These are phyloP conservation scores for Neonectria coccinea DNA, from an alignment of 2,329 filamentous ascomycete species.

Conservation along the genomic window DNA sequence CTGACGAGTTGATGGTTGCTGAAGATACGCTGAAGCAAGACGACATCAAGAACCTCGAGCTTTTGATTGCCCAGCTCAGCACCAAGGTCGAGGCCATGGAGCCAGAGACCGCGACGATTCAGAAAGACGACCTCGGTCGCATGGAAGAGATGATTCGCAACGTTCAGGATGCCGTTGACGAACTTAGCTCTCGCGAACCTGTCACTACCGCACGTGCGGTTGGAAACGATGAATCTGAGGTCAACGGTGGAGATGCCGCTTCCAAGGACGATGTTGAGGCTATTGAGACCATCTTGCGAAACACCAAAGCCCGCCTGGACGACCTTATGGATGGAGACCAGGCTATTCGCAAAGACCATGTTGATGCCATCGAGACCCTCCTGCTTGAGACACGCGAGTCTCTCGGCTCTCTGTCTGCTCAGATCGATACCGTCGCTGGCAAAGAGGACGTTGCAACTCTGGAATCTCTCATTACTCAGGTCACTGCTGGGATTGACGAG, in stretches of 20 bases:
- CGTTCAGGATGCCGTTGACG: constrained; percentile 62
- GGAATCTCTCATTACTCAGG: constrained; percentile 82
- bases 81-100: constrained; percentile 78
- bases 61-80: constrained; percentile 83
- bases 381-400: constrained; percentile 81
- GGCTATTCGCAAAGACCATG: constrained; percentile 73
- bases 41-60: constrained; percentile 88
- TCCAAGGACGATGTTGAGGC: constrained; percentile 85
- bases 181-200: constrained; percentile 53
- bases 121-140: constrained; percentile 66
- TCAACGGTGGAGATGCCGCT: constrained; percentile 51
- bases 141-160: constrained; percentile 65
- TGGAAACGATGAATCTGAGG: constrained; percentile 34
- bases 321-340: constrained; percentile 81
- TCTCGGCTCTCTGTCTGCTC: constrained; percentile 73
- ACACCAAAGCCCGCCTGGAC: constrained; percentile 89
- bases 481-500: constrained; percentile 82
- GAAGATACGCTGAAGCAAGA: constrained; percentile 70
- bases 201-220: constrained; percentile 32
- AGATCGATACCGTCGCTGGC: constrained; percentile 76
- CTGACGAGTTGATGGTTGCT: constrained; percentile 49
- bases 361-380: constrained; percentile 73
- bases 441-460: constrained; percentile 84
- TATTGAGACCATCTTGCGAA: constrained; percentile 89
- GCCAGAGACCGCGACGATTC: constrained; percentile 50